Evolutionary conservation across 176 grass and related monocot species (phyloP), one percentile per base, ranked within the genome.

Genomic region (Hyparrhenia diplandra): DNA sequence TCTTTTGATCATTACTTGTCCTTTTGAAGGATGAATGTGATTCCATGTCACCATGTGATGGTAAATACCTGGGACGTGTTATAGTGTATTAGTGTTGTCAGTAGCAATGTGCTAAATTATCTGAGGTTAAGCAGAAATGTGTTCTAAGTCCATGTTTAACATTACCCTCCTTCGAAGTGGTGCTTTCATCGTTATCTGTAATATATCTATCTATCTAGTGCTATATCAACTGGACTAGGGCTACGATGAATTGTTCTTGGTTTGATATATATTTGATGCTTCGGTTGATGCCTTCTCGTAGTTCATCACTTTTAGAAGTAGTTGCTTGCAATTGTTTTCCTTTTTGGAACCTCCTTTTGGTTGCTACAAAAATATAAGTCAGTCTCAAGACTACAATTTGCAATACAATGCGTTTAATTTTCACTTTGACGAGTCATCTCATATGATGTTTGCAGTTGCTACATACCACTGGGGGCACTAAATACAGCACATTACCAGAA

Each of bases 1-100:
- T 70, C 43, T 47, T 47, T 57, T 47, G 28, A 81, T 81, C 66
- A 84, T 82, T 74, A 52, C 36, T 46, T 25, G 21, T 87, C 1
- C 11, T 82, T 88, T 67, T 43, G 29, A 73, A 69, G 67, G 58
- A 88, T 92, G 76, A 64, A 36, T 83, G 69, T 84, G 75, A 72
- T 79, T 71, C 41, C 60, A 71, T 75, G 67, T 82, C 85, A 31
- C 32, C 78, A 51, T 58, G 42, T 86, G 32, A 78, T 42, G 63
- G 68, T 92, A 73, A 71, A 75, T 60, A 62, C 68, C 47, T 79
- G 57, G n/a, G 65, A 75, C 46, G 20, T 49, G 67, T 39, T 69
- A 43, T 83, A 24, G 18, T 49, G 67, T 46, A 55, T 45, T 83
- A 20, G 34, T 39, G 39, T 40, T 28, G 27, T 63, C 30, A 65